Percentiles rank a stretch among this genome's conserved stretches.
Evolutionary conservation across 768 basidiomycete genomes (phyloP).

Genomic region (Naematelia encephala): DNA sequence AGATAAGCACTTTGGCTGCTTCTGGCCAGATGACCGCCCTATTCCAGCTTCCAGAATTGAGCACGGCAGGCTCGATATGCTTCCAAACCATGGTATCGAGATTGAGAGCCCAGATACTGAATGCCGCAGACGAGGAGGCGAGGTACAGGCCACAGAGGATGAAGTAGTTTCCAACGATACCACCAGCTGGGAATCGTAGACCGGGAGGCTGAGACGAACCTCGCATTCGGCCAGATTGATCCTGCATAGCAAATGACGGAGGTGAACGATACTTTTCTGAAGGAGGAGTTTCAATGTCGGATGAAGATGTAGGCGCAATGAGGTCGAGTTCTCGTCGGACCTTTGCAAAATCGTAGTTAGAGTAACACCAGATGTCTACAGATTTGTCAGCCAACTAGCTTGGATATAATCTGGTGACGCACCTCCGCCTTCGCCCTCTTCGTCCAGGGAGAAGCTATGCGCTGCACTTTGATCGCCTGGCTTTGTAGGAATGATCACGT

Average conservation of each 20-base stretch:
- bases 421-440: slow-evolving; percentile 40
- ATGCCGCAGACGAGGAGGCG: slow-evolving; percentile 87
- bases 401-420: background rate
- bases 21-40: slow-evolving; percentile 83
- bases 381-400: background rate
- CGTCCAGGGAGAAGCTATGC: slow-evolving; percentile 63
- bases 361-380: slow-evolving; percentile 78
- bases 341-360: slow-evolving; percentile 84
- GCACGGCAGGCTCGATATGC: slow-evolving; percentile 52
- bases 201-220: slow-evolving; percentile 78
- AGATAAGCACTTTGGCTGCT: slow-evolving; percentile 79
- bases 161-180: slow-evolving; percentile 76
- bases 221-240: slow-evolving; percentile 77
- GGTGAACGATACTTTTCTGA: slow-evolving; percentile 27
- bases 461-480: slow-evolving; percentile 53
- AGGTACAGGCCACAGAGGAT: slow-evolving; percentile 95
- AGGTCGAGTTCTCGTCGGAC: slow-evolving; percentile 94
- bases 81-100: slow-evolving; percentile 53
- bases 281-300: background rate
- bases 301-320: slow-evolving; percentile 60
- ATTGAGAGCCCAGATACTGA: slow-evolving; percentile 94
- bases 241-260: slow-evolving; percentile 68
- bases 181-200: slow-evolving; percentile 91
- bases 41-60: slow-evolving; percentile 90
- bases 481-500: slow-evolving; percentile 66